Evolutionary conservation across 305 asterid genomes (phyloP).

Genomic region (Fraxinus platypoda): DNA sequence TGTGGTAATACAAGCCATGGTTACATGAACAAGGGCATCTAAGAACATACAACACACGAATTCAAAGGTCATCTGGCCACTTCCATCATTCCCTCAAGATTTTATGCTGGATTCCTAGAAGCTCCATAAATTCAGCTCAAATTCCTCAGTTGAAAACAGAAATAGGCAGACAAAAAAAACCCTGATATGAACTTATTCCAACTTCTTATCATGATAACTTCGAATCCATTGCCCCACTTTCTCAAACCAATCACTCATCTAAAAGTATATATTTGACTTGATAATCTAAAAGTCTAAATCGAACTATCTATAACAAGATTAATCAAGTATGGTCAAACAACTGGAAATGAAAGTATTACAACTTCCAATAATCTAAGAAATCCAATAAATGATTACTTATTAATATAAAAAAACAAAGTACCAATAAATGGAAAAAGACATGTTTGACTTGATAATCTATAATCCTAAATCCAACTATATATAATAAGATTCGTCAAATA

Average conservation of each 20-base stretch:
- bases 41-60: neutral
- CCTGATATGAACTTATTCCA: neutral
- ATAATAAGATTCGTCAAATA: neutral
- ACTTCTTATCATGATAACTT: neutral
- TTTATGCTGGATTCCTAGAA: neutral
- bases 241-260: neutral
- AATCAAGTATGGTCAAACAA: neutral
- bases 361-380: neutral
- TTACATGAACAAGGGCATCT: neutral
- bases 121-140: neutral
- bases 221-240: neutral
- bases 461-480: neutral
- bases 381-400: neutral
- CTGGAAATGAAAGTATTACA: neutral
- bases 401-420: slow-evolving; percentile 13
- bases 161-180: neutral
- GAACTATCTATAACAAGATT: neutral
- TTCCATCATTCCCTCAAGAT: neutral
- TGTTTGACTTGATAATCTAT: neutral
- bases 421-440: slow-evolving; percentile 33
- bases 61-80: neutral
- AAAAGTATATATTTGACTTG: neutral
- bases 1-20: neutral
- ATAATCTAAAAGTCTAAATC: neutral
- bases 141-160: neutral